Evolutionary conservation across 306 rosid genomes (phyloP).

Genomic region (Begonia fuchsioides): DNA sequence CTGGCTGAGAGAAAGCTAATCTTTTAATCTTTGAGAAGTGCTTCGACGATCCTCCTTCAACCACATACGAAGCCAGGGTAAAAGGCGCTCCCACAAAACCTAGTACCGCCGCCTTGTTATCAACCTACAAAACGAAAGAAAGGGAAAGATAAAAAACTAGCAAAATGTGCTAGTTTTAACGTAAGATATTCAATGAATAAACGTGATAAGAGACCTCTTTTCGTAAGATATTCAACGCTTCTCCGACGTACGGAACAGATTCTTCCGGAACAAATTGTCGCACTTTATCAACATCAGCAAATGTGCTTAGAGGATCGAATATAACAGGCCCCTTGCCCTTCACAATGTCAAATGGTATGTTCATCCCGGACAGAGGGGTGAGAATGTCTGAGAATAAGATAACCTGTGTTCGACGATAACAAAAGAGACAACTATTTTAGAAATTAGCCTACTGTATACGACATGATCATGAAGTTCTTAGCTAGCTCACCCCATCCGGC

Average conservation of each 20-base stretch:
- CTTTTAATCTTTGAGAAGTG: slow-evolving; percentile 82
- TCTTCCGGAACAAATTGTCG: slow-evolving; percentile 84
- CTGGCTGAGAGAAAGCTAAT: slow-evolving; percentile 72
- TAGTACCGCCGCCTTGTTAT: slow-evolving; percentile 74
- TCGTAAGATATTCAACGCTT: slow-evolving; percentile 74
- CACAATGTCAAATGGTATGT: slow-evolving; percentile 92
- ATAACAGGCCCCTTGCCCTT: slow-evolving; percentile 98
- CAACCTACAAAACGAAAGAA: slow-evolving; percentile 40
- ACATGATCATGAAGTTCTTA: no score
- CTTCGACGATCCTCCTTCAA: slow-evolving; percentile 95
- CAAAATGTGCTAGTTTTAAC: no score
- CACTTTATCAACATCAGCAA: slow-evolving; percentile 57
- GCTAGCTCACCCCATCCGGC: slow-evolving; percentile 78
- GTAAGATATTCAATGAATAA: no score
- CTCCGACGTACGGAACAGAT: slow-evolving; percentile 91
- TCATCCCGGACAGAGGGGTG: slow-evolving; percentile 97
- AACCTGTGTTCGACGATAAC: slow-evolving; percentile 35
- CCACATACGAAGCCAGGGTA: slow-evolving; percentile 89
- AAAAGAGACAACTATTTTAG: slow-evolving; percentile 7
- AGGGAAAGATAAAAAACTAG: background rate
- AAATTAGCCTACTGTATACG: slow-evolving; percentile 2
- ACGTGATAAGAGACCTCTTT: slow-evolving; percentile 46
- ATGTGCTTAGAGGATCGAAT: slow-evolving; percentile 45
- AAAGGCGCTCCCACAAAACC: slow-evolving; percentile 99
- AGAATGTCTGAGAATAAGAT: slow-evolving; percentile 92